Evolutionary conservation across 371 early-diverging fungal species (phyloP), one percentile per base, ranked within the genome.

Genomic region (Lichtheimia hyalospora): DNA sequence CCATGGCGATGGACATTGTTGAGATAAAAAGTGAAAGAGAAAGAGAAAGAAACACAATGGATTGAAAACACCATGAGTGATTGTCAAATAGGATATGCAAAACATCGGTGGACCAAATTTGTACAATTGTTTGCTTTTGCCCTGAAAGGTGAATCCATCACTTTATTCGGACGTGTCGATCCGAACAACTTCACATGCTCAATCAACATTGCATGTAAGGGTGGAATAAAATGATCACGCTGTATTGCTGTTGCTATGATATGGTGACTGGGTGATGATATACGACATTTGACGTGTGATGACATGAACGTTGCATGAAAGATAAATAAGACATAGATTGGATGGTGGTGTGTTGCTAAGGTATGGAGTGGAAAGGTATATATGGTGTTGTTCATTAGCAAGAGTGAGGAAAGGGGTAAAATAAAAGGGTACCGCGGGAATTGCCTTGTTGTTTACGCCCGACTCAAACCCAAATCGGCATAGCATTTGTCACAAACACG

Each of bases 401-500:
- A n/a, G 21, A 48, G 2, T n/a, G 21, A 48, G 25, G 50, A 51
- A n/a, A 51, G 25, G 27, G 51, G 15, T 23, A 40, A 40, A n/a
- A n/a, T n/a, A n/a, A 54, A 28, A 42, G 42, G 58, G 34, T 34
- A 34, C 34, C 10, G 10, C 34, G 34, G 56, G 40, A 54, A 8
- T 41, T 18, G 24, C 12, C 46, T 46, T 46, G 46, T 18, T 21
- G 34, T 55, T 65, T 61, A 63, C 24, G 63, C 44, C 23, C 57
- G 62, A 13, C 56, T 41, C 41, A 61, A 59, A 21, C 69, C 70
- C 7, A 71, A 58, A 3, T 66, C 69, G 15, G 69, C 61, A 62
- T 70, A 81, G 54, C 86, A 85, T 28, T 74, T 77, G 58, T 85
- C 84, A 49, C 86, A 85, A 10, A 85, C 83, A 39, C 86, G 74